phyloP scores from a whole-genome alignment of 331 rosid genomes.

The Quercus phellos region DNA sequence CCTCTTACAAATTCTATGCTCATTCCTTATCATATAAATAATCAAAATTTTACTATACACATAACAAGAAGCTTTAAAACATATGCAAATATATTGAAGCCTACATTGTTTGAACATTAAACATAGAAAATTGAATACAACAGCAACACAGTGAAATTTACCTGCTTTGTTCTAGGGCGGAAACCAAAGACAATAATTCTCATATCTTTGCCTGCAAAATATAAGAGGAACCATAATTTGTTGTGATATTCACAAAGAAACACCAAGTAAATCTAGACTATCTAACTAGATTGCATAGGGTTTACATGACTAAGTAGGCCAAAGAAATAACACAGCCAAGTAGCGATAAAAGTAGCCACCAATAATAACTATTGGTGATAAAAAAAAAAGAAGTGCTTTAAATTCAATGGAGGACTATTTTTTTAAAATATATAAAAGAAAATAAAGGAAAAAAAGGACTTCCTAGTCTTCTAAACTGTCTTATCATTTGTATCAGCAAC shows the following conservation, averaged over 20 bases:
- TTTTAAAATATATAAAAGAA: too few relatives aligned
- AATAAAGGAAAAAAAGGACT: too few relatives aligned
- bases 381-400: not conserved
- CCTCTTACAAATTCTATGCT: not conserved
- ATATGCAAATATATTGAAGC: not conserved
- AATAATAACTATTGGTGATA: not conserved
- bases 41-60: not conserved
- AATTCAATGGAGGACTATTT: not conserved
- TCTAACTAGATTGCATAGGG: not conserved
- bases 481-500: too few relatives aligned
- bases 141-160: slow-evolving; percentile 23
- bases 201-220: slow-evolving; percentile 88
- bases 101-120: not conserved
- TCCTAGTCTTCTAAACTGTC: too few relatives aligned
- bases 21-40: not conserved
- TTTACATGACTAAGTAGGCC: not conserved
- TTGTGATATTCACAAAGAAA: not conserved
- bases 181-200: slow-evolving; percentile 88
- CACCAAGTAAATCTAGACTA: not conserved
- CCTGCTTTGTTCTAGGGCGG: slow-evolving; percentile 90
- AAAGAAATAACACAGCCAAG: not conserved
- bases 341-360: not conserved
- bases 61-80: not conserved
- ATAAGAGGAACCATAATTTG: slow-evolving; percentile 21
- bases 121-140: not conserved